Evolutionary conservation across 345 rosid genomes (phyloP).

Genomic region (Gynandropsis gynandra): DNA sequence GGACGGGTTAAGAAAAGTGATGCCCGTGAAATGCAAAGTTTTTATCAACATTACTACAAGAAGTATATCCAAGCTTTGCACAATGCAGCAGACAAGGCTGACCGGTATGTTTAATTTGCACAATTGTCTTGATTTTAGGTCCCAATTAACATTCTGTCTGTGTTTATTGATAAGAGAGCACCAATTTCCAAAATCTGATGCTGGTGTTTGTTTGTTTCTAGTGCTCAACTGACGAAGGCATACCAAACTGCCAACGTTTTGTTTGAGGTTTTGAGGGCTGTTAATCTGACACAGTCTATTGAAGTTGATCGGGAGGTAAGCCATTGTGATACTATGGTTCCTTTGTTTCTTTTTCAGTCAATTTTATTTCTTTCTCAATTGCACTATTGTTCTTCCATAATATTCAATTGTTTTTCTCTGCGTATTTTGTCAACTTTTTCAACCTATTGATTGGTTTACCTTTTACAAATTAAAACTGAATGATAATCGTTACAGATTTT

Average conservation of each 20-base stretch:
- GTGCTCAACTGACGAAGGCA: slow-evolving; percentile 98
- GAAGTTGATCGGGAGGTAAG: slow-evolving; percentile 96
- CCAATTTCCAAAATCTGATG: slow-evolving; percentile 2
- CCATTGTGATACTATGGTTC: slow-evolving; percentile 12
- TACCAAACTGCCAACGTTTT: slow-evolving; percentile 99
- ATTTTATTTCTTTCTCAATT: background rate
- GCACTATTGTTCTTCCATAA: background rate
- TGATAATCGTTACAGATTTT: slow-evolving; percentile 52
- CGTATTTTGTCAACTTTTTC: no score
- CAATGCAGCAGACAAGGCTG: slow-evolving; percentile 91
- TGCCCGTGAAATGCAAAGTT: slow-evolving; percentile 90
- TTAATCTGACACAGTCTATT: slow-evolving; percentile 80
- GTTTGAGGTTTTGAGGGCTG: slow-evolving; percentile 97
- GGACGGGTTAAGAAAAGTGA: slow-evolving; percentile 79
- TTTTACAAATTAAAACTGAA: slow-evolving; percentile 8
- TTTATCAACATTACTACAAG: slow-evolving; percentile 79
- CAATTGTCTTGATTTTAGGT: background rate
- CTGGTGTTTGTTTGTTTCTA: slow-evolving; percentile 26
- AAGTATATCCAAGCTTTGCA: slow-evolving; percentile 85
- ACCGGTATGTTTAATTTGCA: slow-evolving; percentile 49
- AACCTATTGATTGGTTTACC: background rate
- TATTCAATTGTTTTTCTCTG: slow-evolving; percentile 6
- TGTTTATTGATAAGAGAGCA: slow-evolving; percentile 6
- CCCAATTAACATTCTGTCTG: background rate
- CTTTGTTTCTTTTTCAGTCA: slow-evolving; percentile 1